These are phyloP conservation scores for Limonium bicolor DNA, from an alignment of 148 eudicot genomes.

Conservation along the genomic window DNA sequence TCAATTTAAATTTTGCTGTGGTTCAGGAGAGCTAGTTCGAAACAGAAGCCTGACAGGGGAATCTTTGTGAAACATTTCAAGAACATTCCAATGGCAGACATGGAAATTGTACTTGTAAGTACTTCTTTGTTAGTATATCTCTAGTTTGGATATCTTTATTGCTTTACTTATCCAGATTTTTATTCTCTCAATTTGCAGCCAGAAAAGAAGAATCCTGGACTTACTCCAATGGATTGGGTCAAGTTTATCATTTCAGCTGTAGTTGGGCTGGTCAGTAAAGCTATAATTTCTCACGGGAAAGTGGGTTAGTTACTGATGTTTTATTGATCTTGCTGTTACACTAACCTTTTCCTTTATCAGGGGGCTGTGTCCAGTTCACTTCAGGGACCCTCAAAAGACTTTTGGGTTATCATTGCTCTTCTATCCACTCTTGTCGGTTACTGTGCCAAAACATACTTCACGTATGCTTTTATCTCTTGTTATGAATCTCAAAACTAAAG, in stretches of 20 bases:
- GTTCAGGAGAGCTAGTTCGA: constrained; percentile 46
- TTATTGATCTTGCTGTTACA: background rate
- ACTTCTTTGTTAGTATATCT: constrained; percentile 1
- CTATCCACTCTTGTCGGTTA: constrained; percentile 66
- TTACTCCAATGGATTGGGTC: constrained; percentile 97
- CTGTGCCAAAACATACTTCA: constrained; percentile 74
- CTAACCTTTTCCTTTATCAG: constrained; percentile 16
- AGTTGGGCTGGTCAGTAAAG: constrained; percentile 73
- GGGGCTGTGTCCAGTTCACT: constrained; percentile 61
- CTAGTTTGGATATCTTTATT: background rate
- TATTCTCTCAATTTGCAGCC: constrained; percentile 33
- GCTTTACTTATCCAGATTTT: background rate
- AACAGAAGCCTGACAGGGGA: constrained; percentile 50
- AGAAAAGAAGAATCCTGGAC: constrained; percentile 86
- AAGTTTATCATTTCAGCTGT: constrained; percentile 66
- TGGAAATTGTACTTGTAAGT: constrained; percentile 88
- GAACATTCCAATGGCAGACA: constrained; percentile 92
- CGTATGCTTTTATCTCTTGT: constrained; percentile 14
- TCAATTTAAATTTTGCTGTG: background rate
- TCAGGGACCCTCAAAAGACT: constrained; percentile 43
- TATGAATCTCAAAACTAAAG: background rate
- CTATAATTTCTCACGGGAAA: too few species aligned
- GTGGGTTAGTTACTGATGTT: background rate
- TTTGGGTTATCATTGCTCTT: constrained; percentile 57
- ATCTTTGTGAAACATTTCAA: constrained; percentile 83